Conservation (phyloP, 805 yeast genomes). For the Hanseniaspora lindneri region DNA sequence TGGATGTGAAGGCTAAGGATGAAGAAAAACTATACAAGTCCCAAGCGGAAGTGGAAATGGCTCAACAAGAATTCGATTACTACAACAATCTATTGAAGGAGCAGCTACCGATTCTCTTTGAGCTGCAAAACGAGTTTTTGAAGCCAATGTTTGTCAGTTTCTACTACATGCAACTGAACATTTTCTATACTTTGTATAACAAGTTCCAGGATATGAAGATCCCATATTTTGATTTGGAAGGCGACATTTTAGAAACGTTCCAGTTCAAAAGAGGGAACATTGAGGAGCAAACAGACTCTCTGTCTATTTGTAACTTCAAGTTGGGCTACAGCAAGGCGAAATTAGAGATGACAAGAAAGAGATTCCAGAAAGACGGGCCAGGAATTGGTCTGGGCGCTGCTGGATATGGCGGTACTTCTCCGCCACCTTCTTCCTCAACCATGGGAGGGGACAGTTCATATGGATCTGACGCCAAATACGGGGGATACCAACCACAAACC, state of each 20-base stretch:
- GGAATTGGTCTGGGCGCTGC: constrained; percentile 27
- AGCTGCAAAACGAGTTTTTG: constrained; percentile 81
- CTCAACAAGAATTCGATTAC: constrained; percentile 91
- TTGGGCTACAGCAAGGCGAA: constrained; percentile 78
- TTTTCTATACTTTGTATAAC: constrained; percentile 81
- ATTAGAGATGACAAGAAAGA: constrained; percentile 68
- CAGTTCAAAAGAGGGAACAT: constrained; percentile 74
- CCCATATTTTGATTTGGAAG: constrained; percentile 80
- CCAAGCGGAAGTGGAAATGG: constrained; percentile 79
- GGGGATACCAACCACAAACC: neutral
- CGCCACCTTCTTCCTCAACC: constrained; percentile 13
- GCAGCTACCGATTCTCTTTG: constrained; percentile 79
- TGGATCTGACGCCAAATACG: neutral
- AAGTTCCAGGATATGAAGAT: constrained; percentile 93
- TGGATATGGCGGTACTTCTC: constrained; percentile 15
- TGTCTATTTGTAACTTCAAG: constrained; percentile 83
- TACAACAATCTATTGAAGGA: constrained; percentile 87
- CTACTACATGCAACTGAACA: constrained; percentile 95
- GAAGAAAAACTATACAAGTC: constrained; percentile 83
- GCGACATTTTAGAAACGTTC: constrained; percentile 76
- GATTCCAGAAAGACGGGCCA: constrained; percentile 43
- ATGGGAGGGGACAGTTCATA: neutral
- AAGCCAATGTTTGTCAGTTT: constrained; percentile 87
- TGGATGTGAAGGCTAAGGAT: constrained; percentile 69
- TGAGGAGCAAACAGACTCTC: constrained; percentile 77